Evolutionary conservation across 2,329 filamentous ascomycete species (phyloP).

Genomic region (Monilinia fructicola): DNA sequence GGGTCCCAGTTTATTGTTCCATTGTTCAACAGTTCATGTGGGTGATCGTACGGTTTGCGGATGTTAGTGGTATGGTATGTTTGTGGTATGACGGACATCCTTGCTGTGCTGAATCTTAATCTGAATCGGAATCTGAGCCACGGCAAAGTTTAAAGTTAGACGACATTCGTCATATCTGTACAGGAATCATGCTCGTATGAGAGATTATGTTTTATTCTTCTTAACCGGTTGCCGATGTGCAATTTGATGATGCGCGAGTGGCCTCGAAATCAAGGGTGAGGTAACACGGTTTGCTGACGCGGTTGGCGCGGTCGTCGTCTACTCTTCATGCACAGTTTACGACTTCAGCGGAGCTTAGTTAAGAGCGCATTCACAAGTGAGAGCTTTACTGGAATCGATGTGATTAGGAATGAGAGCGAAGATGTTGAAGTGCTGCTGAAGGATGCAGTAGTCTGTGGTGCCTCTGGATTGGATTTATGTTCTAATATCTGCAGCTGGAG

Average conservation of each 20-base stretch:
- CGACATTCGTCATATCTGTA: background rate
- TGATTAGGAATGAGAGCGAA: background rate
- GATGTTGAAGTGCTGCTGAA: background rate
- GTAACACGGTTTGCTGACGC: background rate
- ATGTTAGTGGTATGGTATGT: background rate
- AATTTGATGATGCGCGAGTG: background rate
- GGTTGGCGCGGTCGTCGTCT: background rate
- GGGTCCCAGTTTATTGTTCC: slow-evolving; percentile 5
- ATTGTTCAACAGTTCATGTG: slow-evolving; percentile 12
- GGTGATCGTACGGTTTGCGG: slow-evolving; percentile 15
- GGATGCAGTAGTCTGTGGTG: background rate
- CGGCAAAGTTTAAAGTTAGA: slow-evolving; percentile 6
- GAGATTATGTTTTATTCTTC: slow-evolving; percentile 1
- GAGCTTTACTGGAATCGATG: background rate
- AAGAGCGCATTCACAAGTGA: background rate
- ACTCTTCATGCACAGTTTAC: background rate
- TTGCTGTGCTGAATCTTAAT: background rate
- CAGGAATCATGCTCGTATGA: slow-evolving; percentile 6
- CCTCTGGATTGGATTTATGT: background rate
- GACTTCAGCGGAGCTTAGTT: too few species aligned
- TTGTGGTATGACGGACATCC: background rate
- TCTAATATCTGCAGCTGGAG: too few species aligned
- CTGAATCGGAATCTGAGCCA: slow-evolving; percentile 2
- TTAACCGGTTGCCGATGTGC: background rate
- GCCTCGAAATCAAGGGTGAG: background rate